Evolutionary conservation across 2,329 filamentous ascomycete genomes (phyloP).

Genomic region (Cercospora sojina): DNA sequence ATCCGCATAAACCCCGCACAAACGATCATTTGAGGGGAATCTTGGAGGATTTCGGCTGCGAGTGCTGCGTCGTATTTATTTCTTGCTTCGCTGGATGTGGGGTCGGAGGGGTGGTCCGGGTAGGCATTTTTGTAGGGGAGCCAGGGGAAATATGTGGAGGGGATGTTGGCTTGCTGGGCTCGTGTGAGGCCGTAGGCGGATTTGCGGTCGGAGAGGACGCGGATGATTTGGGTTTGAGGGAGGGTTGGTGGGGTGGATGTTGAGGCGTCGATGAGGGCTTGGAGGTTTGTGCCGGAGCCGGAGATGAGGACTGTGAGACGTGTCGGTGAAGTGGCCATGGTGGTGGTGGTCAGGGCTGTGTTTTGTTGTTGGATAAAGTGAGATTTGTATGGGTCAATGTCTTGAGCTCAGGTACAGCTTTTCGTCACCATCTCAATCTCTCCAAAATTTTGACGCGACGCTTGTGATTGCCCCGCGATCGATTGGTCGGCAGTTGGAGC

Average conservation of each 20-base stretch:
- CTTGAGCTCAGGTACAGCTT: neutral
- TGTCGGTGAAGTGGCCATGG: slow-evolving; percentile 17
- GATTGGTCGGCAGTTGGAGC: neutral
- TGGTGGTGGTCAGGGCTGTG: neutral
- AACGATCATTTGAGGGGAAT: slow-evolving; percentile 71
- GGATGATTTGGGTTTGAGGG: slow-evolving; percentile 55
- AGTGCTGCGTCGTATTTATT: slow-evolving; percentile 73
- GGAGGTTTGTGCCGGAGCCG: slow-evolving; percentile 74
- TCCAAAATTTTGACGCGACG: slow-evolving; percentile 12
- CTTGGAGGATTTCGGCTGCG: slow-evolving; percentile 63
- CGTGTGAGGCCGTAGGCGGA: slow-evolving; percentile 64
- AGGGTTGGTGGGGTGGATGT: slow-evolving; percentile 42
- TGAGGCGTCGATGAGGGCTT: slow-evolving; percentile 69
- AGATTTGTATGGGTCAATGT: neutral
- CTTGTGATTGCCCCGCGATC: neutral
- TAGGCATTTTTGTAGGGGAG: slow-evolving; percentile 72
- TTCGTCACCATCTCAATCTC: neutral
- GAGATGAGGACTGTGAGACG: slow-evolving; percentile 53
- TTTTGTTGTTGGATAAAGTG: neutral
- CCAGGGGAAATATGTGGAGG: slow-evolving; percentile 78
- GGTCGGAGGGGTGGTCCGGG: slow-evolving; percentile 50
- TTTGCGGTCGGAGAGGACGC: slow-evolving; percentile 66
- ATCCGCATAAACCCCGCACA: slow-evolving; percentile 89
- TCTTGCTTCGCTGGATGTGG: slow-evolving; percentile 51
- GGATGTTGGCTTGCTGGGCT: slow-evolving; percentile 61